Evolutionary conservation across 2,329 filamentous ascomycete genomes (phyloP).

Genomic region (Metarhizium brunneum): DNA sequence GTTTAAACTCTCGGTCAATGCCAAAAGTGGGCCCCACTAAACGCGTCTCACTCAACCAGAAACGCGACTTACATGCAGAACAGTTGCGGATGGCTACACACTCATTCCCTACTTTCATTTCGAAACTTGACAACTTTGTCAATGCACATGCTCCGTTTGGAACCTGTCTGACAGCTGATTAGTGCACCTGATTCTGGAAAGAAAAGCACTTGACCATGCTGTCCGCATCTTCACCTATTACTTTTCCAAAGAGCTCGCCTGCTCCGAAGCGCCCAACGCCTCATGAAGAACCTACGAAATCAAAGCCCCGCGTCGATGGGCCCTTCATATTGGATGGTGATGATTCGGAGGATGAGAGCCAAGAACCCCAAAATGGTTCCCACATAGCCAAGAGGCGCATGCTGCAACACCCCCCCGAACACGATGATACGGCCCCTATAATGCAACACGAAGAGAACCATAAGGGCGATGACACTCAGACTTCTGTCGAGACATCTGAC

Average conservation of each 20-base stretch:
- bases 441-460: conserved; percentile 2
- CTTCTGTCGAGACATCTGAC: neutral
- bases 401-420: conserved; percentile 16
- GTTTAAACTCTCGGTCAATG: neutral
- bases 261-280: conserved; percentile 26
- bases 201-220: conserved; percentile 34
- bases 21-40: conserved; percentile 15
- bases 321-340: conserved; percentile 31
- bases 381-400: conserved; percentile 22
- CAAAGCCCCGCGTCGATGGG: conserved; percentile 25
- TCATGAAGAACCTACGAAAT: conserved; percentile 24
- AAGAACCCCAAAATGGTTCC: neutral
- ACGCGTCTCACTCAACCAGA: conserved; percentile 12
- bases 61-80: neutral
- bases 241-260: conserved; percentile 43
- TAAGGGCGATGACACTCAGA: neutral
- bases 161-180: neutral
- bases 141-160: neutral
- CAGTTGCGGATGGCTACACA: neutral
- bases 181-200: neutral
- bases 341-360: conserved; percentile 22
- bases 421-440: neutral
- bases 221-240: conserved; percentile 48
- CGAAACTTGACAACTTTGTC: neutral
- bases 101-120: neutral